Conservation (phyloP, 805 yeast genomes). For the Cyberlindnera xylosilytica region DNA sequence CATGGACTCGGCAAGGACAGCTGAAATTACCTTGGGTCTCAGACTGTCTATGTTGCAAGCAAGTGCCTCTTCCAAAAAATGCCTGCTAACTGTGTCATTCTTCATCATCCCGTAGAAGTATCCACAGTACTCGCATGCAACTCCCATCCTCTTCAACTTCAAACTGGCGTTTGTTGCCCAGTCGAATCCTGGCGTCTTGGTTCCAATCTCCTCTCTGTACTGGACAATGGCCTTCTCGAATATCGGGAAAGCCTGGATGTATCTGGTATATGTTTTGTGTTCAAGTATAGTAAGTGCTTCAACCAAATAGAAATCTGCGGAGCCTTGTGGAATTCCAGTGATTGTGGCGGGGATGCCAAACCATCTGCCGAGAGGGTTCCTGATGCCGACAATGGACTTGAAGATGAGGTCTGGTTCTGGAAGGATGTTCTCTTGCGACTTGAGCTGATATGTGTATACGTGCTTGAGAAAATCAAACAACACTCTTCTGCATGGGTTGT, state of each 20-base stretch:
- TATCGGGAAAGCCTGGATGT: not conserved
- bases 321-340: not conserved
- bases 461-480: too few relatives aligned
- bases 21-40: too few relatives aligned
- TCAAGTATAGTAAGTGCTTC: not conserved
- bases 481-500: too few relatives aligned
- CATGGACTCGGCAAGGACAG: too few relatives aligned
- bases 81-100: too few relatives aligned
- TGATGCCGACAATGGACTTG: not conserved
- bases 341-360: not conserved
- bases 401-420: not conserved
- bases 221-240: not conserved
- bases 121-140: too few relatives aligned
- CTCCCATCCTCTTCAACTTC: too few relatives aligned
- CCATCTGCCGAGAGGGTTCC: not conserved
- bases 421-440: not conserved
- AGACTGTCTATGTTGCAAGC: too few relatives aligned
- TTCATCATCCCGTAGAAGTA: too few relatives aligned
- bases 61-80: too few relatives aligned
- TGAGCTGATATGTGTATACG: not conserved
- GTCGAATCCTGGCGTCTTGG: too few relatives aligned
- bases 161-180: too few relatives aligned
- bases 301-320: not conserved
- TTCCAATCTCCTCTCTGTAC: not conserved
- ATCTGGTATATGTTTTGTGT: not conserved